phyloP scores from a whole-genome alignment of 257 asterid species.

The Solanum chiquidenum region DNA sequence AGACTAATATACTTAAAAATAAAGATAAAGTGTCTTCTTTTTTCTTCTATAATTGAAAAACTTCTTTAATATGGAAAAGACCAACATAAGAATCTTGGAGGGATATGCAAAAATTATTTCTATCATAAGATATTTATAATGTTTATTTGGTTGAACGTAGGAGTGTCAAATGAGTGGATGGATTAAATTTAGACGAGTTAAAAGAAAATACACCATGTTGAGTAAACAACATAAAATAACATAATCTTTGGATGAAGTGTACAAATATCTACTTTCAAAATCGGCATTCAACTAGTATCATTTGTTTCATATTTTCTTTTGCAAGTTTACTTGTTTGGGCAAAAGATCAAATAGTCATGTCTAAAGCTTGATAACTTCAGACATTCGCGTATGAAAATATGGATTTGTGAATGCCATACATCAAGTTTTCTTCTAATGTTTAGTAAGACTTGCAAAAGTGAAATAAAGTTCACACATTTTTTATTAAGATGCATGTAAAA shows the following conservation, averaged over 20 bases:
- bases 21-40: neutral
- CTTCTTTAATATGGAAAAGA: neutral
- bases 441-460: neutral
- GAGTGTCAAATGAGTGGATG: neutral
- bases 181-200: neutral
- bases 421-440: neutral
- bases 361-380: neutral
- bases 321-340: neutral
- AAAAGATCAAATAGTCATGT: no score
- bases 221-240: neutral
- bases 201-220: fast-evolving
- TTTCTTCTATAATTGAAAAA: neutral
- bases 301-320: neutral
- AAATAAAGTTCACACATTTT: neutral
- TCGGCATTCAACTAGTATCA: no score
- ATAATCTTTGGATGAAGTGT: neutral
- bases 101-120: neutral
- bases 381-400: neutral
- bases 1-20: neutral
- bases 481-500: no score
- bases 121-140: neutral
- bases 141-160: neutral
- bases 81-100: neutral
- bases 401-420: neutral
- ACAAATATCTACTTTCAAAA: no score